Percentiles rank a stretch among this genome's conserved stretches.
Conservation (phyloP, 1,284 basidiomycete species). For the Papiliotrema terrestris region DNA sequence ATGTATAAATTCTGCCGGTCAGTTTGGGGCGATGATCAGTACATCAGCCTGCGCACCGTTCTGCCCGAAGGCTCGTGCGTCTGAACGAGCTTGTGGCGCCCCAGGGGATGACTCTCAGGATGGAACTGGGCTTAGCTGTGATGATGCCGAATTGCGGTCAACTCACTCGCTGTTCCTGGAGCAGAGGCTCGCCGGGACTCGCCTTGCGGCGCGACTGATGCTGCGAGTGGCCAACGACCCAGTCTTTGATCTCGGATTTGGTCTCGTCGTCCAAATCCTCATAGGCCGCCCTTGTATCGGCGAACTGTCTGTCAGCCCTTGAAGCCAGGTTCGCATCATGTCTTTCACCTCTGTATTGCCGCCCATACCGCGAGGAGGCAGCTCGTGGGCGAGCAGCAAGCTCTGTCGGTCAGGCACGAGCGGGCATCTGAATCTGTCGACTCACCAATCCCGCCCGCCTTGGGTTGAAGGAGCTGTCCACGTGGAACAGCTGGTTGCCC, state of each 20-base stretch:
- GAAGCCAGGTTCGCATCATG: not conserved
- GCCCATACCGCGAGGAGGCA: conserved; percentile 16
- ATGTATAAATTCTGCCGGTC: conserved; percentile 21
- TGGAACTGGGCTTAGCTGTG: conserved; percentile 1
- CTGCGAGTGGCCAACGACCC: conserved; percentile 16
- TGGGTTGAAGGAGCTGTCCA: conserved; percentile 23
- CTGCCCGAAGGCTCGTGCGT: conserved; percentile 18
- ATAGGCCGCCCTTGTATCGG: conserved; percentile 21
- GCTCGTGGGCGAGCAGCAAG: conserved; percentile 19
- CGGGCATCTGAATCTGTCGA: not conserved
- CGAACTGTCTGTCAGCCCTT: conserved; percentile 10
- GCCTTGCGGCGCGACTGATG: conserved; percentile 20
- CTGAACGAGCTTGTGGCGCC: conserved; percentile 25
- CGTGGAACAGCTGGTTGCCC: conserved; percentile 20
- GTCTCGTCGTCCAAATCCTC: conserved; percentile 13
- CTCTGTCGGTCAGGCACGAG: conserved; percentile 1
- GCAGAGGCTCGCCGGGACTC: conserved; percentile 14
- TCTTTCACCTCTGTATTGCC: conserved; percentile 17
- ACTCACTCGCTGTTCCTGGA: conserved; percentile 14
- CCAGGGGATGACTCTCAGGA: conserved; percentile 16
- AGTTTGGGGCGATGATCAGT: not conserved
- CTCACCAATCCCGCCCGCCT: conserved; percentile 18
- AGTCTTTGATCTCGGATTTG: conserved; percentile 8
- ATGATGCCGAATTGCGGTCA: not conserved
- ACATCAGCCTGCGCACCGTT: not conserved